Evolutionary conservation across 1,284 basidiomycete species (phyloP), one percentile per base, ranked within the genome.

Genomic region (Cryptococcus depauperatus): DNA sequence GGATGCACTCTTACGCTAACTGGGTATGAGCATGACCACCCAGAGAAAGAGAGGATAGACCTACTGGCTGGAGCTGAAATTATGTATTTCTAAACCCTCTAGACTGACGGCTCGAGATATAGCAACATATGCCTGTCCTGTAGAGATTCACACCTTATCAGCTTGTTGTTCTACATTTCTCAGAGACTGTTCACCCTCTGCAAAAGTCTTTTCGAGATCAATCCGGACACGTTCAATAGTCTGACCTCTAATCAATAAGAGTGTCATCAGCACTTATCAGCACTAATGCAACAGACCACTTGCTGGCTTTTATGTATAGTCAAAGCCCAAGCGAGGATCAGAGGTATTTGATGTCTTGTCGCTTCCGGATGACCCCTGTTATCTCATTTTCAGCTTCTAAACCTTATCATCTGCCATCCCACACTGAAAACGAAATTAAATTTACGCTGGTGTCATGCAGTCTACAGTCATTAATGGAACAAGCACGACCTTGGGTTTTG

Each of bases 181-280:
- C n/a, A 26, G 32, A 33, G 14, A 14, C 3, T 11, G 22, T 55
- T 35, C 21, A 56, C 65, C 65, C 29, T 52, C 48, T 7, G 54
- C 59, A 35, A 67, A 91, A 2, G 87, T 82, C 54, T 79, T 80
- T 3, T 77, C 79, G 21, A 89, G 71, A 61, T 89, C 85, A 33
- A 89, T 80, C 66, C 82, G 87, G 44, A 93, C 86, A 19, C 84
- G 77, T 45, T 89, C 83, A 16, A 93, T 74, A 0, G 71, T 72
- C 47, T 72, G 69, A 13, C 73, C 73, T 46, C 50, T 52, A 34
- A 19, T 16, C 38, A 13, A 10, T 16, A 26, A 28, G 43, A 11
- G 18, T 26, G 22, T 8, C 19, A 21, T 21, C 6, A 35, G 29
- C 9, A 34, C 19, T 3, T 13, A 26, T 19, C 21, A 11, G 18